A percentile compares a stretch with the other conserved stretches of the same genome.
Conservation (phyloP, 1,139 yeast species). For the Protomyces gravidus region DNA sequence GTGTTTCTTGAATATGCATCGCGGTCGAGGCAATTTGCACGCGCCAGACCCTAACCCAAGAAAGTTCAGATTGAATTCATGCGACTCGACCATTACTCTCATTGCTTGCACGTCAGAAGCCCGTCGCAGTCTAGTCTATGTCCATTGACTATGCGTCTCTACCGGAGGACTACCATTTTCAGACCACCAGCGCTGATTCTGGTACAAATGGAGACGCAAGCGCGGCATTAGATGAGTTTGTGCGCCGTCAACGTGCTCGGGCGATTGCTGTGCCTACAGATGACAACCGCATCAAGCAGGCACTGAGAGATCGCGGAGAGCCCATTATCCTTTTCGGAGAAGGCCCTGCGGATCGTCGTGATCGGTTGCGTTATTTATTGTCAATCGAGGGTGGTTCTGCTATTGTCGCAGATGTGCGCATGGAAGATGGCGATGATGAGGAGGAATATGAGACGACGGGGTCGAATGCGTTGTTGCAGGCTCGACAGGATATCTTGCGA, state of each 20-base stretch:
- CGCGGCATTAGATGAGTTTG: conserved; percentile 14
- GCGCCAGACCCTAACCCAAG: too few species aligned
- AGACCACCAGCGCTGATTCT: not conserved
- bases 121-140: not conserved
- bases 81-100: too few species aligned
- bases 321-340: conserved; percentile 63
- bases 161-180: not conserved
- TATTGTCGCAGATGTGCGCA: conserved; percentile 38
- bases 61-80: too few species aligned
- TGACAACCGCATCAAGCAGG: conserved; percentile 56
- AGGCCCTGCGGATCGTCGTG: conserved; percentile 57
- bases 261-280: conserved; percentile 52
- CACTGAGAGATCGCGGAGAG: conserved; percentile 52
- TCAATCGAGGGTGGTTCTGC: conserved; percentile 34
- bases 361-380: conserved; percentile 50
- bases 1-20: too few species aligned
- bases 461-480: conserved; percentile 50
- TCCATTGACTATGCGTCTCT: not conserved
- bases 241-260: conserved; percentile 31
- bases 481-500: conserved; percentile 52
- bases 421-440: conserved; percentile 45
- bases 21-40: too few species aligned
- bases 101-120: too few species aligned
- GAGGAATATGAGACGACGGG: conserved; percentile 89
- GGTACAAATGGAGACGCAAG: not conserved